phyloP scores from a whole-genome alignment of 1,139 yeast genomes.

The Taphrina communis region DNA sequence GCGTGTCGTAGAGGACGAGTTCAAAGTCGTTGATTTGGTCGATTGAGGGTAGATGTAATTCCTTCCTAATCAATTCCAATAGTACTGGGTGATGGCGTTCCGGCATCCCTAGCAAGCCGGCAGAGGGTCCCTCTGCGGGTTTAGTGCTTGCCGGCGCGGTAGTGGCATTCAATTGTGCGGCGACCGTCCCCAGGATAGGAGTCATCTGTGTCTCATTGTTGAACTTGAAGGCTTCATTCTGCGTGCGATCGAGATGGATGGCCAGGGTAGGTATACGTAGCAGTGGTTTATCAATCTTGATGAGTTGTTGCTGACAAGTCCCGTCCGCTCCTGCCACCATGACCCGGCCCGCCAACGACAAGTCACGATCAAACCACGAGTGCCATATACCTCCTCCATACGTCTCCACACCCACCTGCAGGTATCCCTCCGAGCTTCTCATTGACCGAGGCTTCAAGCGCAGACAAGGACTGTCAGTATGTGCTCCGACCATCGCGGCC shows the following conservation, averaged over 20 bases:
- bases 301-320: slow-evolving; percentile 65
- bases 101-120: slow-evolving; percentile 48
- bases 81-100: slow-evolving; percentile 80
- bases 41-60: slow-evolving; percentile 58
- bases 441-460: slow-evolving; percentile 88
- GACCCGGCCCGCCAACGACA: slow-evolving; percentile 90
- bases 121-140: background rate
- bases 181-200: slow-evolving; percentile 82
- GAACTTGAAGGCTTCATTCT: slow-evolving; percentile 79
- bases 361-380: slow-evolving; percentile 86
- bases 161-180: slow-evolving; percentile 49
- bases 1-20: slow-evolving; percentile 83
- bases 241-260: slow-evolving; percentile 83
- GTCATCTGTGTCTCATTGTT: slow-evolving; percentile 84
- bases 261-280: slow-evolving; percentile 94
- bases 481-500: slow-evolving; percentile 88
- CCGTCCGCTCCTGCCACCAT: slow-evolving; percentile 61
- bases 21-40: slow-evolving; percentile 82
- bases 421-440: slow-evolving; percentile 70
- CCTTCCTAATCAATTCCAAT: slow-evolving; percentile 69
- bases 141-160: slow-evolving; percentile 39
- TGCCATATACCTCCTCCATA: slow-evolving; percentile 97
- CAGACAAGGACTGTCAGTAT: slow-evolving; percentile 84
- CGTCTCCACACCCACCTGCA: slow-evolving; percentile 89
- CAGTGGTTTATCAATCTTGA: slow-evolving; percentile 80